Evolutionary conservation across 495 filamentous ascomycete species (phyloP), one percentile per base, ranked within the genome.

Genomic region (Neurospora pannonica): DNA sequence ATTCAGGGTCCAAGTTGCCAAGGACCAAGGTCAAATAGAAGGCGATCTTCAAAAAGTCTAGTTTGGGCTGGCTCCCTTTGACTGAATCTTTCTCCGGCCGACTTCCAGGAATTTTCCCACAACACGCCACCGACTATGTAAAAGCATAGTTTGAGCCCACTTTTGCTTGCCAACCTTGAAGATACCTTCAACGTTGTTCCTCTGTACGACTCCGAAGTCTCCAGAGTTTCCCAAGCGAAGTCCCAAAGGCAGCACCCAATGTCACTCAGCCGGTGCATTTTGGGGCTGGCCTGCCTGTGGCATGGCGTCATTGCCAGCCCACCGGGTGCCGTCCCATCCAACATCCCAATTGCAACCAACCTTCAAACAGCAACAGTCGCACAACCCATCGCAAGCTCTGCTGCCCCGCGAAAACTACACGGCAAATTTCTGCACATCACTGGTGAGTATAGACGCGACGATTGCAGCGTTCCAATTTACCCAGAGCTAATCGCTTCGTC

Each of bases 391-490:
- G 54, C 62, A 73, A 34, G 28, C 40, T 73, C 38, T 43, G 34
- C 72, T 74, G 76, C 78, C 81, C 83, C 80, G 77, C 84, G 84
- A 76, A 86, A 85, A 76, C 83, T 95, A 80, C 88, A 91, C 74
- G 96, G 96, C 77, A 88, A 90, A 77, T 99, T 99, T 83, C 85
- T 99, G 75, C 96, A 99, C 82, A 93, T 99, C 71, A 97, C 96
- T 81, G 95, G 96, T 97, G 86, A 60, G 85, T 70, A 38, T 72
- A 71, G 9, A 21, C 7, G 34, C 67, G 70, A 24, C 60, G n/a
- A 71, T 60, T 60, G 67, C 70, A 38, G 13, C 39, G 6, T 60
- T 15, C 60, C 71, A 17, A 70, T 76, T 21, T 4, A 17, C 28
- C 24, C 76, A 70, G 71, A 71, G 21, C 48, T 74, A 43, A 60